phyloP scores from a whole-genome alignment of 164 flowering plant genomes.

The Vitis riparia region DNA sequence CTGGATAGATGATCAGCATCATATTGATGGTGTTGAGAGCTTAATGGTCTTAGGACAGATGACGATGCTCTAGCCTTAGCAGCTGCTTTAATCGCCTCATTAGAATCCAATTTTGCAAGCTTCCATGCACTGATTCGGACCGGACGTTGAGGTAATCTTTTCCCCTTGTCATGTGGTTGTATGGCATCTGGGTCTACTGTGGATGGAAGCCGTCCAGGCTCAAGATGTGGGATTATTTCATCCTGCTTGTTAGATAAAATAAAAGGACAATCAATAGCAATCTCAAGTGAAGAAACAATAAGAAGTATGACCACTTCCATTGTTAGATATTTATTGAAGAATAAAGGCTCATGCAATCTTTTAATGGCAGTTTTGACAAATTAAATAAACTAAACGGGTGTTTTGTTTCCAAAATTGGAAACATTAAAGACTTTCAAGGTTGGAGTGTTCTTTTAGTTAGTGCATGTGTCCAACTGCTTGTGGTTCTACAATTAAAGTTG shows the following conservation, averaged over 20 bases:
- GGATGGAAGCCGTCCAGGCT: slow-evolving; percentile 84
- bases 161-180: slow-evolving; percentile 53
- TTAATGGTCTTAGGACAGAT: slow-evolving; percentile 80
- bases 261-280: neutral
- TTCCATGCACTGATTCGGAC: slow-evolving; percentile 94
- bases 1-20: slow-evolving; percentile 62
- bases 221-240: slow-evolving; percentile 86
- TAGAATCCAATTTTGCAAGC: slow-evolving; percentile 84
- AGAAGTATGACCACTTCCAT: neutral
- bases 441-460: too few relatives aligned
- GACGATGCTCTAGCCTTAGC: slow-evolving; percentile 96
- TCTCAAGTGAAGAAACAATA: neutral
- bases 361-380: too few relatives aligned
- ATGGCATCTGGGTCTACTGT: slow-evolving; percentile 88
- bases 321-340: too few relatives aligned
- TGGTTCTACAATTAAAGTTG: neutral
- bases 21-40: slow-evolving; percentile 51
- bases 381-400: too few relatives aligned
- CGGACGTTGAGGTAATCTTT: slow-evolving; percentile 55
- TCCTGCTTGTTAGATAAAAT: slow-evolving; percentile 46
- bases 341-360: too few relatives aligned
- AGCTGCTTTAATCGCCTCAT: slow-evolving; percentile 81
- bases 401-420: too few relatives aligned
- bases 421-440: too few relatives aligned
- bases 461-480: too few relatives aligned